Evolutionary conservation across 163 green algal species (phyloP).

Genomic region (Scenedesmus sp.): DNA sequence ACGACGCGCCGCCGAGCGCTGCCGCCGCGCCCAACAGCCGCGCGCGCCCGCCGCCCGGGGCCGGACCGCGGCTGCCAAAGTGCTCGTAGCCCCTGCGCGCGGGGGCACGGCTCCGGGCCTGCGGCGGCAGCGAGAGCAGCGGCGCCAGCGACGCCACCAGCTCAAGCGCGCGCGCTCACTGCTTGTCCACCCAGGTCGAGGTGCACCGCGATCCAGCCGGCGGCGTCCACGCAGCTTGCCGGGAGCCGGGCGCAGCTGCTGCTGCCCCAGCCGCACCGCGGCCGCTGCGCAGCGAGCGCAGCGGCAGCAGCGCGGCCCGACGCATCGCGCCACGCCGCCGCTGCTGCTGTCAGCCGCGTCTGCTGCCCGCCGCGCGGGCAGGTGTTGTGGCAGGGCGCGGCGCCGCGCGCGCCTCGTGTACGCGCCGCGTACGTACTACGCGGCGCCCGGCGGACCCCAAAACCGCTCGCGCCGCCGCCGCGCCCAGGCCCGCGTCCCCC

Average conservation of each 20-base stretch:
- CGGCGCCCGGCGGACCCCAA: too few relatives aligned
- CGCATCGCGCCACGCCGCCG: background rate
- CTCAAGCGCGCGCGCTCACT: background rate
- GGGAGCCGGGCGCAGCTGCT: too few relatives aligned
- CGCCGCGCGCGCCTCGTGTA: too few relatives aligned
- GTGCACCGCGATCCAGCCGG: too few relatives aligned
- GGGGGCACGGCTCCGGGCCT: background rate
- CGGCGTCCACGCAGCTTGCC: too few relatives aligned
- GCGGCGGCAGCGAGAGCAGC: background rate
- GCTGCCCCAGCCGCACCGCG: too few relatives aligned
- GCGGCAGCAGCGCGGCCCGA: too few relatives aligned
- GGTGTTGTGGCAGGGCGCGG: too few relatives aligned
- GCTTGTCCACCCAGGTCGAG: background rate
- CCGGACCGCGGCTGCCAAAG: background rate
- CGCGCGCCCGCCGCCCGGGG: background rate
- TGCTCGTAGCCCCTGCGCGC: conserved; percentile 39
- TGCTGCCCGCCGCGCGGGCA: background rate
- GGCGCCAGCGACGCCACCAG: background rate
- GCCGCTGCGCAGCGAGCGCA: too few relatives aligned
- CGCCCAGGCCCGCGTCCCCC: too few relatives aligned
- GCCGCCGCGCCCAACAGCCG: background rate
- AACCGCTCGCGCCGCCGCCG: too few relatives aligned
- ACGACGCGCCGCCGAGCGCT: conserved; percentile 26
- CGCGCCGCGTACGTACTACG: too few relatives aligned
- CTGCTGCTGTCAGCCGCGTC: background rate